A percentile compares a stretch with the other conserved stretches of the same genome.
These are phyloP conservation scores for Saccharum hybrid DNA, from an alignment of 202 grass and related monocot genomes.

Conservation along the genomic window DNA sequence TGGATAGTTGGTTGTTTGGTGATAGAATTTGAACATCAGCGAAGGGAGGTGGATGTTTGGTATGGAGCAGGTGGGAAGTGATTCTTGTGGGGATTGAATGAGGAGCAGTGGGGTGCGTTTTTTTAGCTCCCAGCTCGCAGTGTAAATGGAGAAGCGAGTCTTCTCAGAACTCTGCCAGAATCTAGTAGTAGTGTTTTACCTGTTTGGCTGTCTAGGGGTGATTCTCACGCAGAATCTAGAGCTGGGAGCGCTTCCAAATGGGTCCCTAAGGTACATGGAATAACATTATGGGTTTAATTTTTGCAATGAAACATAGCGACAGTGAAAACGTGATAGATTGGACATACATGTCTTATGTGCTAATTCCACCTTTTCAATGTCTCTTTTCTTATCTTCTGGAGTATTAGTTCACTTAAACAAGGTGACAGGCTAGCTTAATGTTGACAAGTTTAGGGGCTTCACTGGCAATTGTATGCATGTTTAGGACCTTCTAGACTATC, in stretches of 20 bases:
- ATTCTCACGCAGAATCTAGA: too few relatives aligned
- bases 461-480: constrained; percentile 2
- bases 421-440: neutral
- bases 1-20: neutral
- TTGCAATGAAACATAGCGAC: neutral
- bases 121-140: too few relatives aligned
- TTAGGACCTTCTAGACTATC: constrained; percentile 8
- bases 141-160: too few relatives aligned
- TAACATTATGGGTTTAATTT: neutral
- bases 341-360: neutral
- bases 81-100: too few relatives aligned
- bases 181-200: too few relatives aligned
- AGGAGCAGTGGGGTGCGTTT: too few relatives aligned
- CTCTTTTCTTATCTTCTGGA: constrained; percentile 14
- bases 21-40: neutral
- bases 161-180: too few relatives aligned
- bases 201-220: too few relatives aligned
- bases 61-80: neutral
- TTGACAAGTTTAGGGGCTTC: neutral
- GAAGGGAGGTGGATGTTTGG: neutral
- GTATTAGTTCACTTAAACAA: neutral
- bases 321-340: neutral
- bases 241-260: too few relatives aligned
- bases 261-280: neutral
- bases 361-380: neutral